These are phyloP conservation scores for Fragilaria radians DNA, from an alignment of 108 stramenopile species.

Conservation along the genomic window DNA sequence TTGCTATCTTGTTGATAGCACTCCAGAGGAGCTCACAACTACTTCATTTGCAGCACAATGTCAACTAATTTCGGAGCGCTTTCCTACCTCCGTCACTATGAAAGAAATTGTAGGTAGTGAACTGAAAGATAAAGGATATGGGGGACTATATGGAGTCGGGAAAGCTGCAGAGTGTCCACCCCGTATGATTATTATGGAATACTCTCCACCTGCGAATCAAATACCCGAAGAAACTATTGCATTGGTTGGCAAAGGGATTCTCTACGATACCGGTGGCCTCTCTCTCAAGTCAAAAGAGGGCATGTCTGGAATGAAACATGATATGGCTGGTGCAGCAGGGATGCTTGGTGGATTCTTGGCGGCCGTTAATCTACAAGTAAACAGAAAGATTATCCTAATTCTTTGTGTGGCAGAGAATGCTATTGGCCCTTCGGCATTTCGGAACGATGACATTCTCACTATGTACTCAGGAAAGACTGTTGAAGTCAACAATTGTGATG, in stretches of 20 bases:
- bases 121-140: slow-evolving; percentile 62
- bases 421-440: slow-evolving; percentile 70
- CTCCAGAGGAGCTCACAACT: slow-evolving; percentile 41
- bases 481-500: slow-evolving; percentile 89
- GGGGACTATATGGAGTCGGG: slow-evolving; percentile 81
- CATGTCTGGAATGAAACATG: slow-evolving; percentile 87
- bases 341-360: slow-evolving; percentile 64
- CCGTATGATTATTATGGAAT: slow-evolving; percentile 61
- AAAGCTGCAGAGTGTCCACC: slow-evolving; percentile 72
- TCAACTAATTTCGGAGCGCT: slow-evolving; percentile 9
- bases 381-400: slow-evolving; percentile 32
- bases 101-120: slow-evolving; percentile 73
- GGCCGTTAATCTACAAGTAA: slow-evolving; percentile 23
- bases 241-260: slow-evolving; percentile 88
- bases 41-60: slow-evolving; percentile 37
- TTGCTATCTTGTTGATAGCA: slow-evolving; percentile 45
- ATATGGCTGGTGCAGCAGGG: slow-evolving; percentile 79
- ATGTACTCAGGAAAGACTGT: slow-evolving; percentile 85
- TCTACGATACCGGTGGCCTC: slow-evolving; percentile 82
- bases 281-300: slow-evolving; percentile 64
- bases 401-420: slow-evolving; percentile 84
- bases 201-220: slow-evolving; percentile 27
- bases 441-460: slow-evolving; percentile 72
- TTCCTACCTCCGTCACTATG: slow-evolving; percentile 21
- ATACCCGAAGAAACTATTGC: slow-evolving; percentile 24